phyloP scores from a whole-genome alignment of 441 rosid species.

The Erysimum cheiri region DNA sequence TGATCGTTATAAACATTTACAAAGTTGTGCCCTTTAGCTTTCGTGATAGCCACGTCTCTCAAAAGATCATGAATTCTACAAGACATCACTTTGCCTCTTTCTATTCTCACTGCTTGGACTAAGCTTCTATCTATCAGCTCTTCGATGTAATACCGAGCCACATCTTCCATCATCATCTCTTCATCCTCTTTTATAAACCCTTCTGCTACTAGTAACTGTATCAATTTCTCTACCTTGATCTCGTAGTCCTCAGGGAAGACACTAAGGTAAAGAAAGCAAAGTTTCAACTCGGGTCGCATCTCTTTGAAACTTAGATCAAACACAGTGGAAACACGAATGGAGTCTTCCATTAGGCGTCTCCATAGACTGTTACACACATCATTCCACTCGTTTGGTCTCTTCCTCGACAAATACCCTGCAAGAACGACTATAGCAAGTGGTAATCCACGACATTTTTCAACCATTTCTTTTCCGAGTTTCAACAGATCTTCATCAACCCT shows the following conservation, averaged over 20 bases:
- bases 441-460: constrained; percentile 26
- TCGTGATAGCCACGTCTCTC: constrained; percentile 28
- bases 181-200: constrained; percentile 17
- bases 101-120: background rate
- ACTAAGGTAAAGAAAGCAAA: constrained; percentile 37
- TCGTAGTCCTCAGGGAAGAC: constrained; percentile 37
- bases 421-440: constrained; percentile 36
- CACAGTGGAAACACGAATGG: constrained; percentile 11
- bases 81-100: background rate
- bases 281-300: constrained; percentile 1
- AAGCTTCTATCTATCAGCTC: constrained; percentile 37
- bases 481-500: constrained; percentile 9
- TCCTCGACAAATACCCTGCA: constrained; percentile 13
- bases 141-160: constrained; percentile 6
- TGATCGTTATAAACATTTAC: constrained; percentile 22
- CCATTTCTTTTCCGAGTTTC: constrained; percentile 22
- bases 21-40: constrained; percentile 38
- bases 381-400: constrained; percentile 38
- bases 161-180: constrained; percentile 29
- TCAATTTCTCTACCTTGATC: constrained; percentile 19
- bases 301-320: constrained; percentile 35
- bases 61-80: constrained; percentile 40
- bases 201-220: constrained; percentile 30
- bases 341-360: constrained; percentile 38
- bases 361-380: constrained; percentile 24